phyloP scores from a whole-genome alignment of 352 stramenopile genomes.

The Phytophthora pisi region DNA sequence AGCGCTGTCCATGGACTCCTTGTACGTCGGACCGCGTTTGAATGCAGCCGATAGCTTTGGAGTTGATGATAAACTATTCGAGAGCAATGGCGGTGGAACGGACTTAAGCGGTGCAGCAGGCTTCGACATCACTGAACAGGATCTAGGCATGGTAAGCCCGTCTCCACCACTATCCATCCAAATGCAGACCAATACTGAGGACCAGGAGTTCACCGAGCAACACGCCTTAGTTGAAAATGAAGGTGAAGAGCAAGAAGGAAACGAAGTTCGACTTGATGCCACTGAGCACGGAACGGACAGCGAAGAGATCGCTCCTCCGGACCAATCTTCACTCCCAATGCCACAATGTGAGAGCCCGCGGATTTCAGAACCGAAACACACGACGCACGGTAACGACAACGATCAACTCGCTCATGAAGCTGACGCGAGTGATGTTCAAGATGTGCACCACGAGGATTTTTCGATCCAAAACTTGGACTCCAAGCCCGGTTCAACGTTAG shows the following conservation, averaged over 20 bases:
- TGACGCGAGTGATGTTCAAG: neutral
- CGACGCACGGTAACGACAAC: neutral
- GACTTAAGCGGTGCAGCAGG: slow-evolving; percentile 2
- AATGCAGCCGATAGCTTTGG: slow-evolving; percentile 2
- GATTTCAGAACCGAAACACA: too few species aligned
- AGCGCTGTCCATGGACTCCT: slow-evolving; percentile 11
- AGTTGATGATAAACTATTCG: neutral
- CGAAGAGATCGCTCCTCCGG: neutral
- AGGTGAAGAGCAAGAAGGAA: too few species aligned
- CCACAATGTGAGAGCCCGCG: neutral
- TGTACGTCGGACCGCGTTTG: neutral
- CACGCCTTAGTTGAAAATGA: too few species aligned
- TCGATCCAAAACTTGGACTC: neutral
- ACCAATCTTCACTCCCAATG: neutral
- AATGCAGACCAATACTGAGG: neutral
- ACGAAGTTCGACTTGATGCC: too few species aligned
- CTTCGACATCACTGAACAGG: neutral
- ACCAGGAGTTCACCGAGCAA: too few species aligned
- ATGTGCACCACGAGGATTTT: neutral
- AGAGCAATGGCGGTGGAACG: neutral
- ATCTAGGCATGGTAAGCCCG: neutral
- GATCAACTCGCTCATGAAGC: neutral
- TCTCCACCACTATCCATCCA: neutral
- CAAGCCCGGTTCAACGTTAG: neutral
- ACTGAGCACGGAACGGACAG: too few species aligned